Base-by-base conservation (phyloP, 2,329 filamentous ascomycete genomes). In the Gaeumannomyces tritici region DNA sequence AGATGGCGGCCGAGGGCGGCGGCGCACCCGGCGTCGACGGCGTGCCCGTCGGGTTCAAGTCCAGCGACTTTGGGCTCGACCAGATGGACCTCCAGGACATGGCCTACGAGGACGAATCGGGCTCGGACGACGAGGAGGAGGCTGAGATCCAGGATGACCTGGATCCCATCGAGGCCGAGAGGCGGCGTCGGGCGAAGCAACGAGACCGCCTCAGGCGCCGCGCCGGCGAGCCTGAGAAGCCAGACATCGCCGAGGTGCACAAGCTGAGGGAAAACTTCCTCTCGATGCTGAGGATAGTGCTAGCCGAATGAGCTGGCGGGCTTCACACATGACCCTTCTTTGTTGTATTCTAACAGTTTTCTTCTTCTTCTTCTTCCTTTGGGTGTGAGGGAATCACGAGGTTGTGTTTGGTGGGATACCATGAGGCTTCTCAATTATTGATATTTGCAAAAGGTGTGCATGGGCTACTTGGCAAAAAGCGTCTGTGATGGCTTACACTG, bases 1-100 rank as follows among this genome's bases (percentile, higher is more conserved):
- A 99, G 82, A 98, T 99, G 95, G 95, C 95, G 0, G 92, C 91
- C 2, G 92, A 93, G 70, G 87, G 86, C 3, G 80, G 73, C 8
- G 80, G 80, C 7, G 59, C 54, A 7, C 42, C 21, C 47, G 42
- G 42, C 26, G 28, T 33, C 9, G 79, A 80, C 29, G 74, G 82
- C 63, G 83, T 82, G 11, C 85, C 79, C 28, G 78, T 80, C 66
- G 78, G 74, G 18, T 96, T 98, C 77, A 87, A 83, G 70, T 88
- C 89, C 27, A 85, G 84, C 59, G 95, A 99, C 75, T 99, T 99
- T 76, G 95, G 95, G 0, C 78, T 99, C 26, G 87, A 97, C 71
- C 85, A 89, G 70, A 87, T 89, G 71, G 95, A 98, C 72, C 78
- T 98, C 18, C 85, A 93, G 71, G 93, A 96, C 65, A 87, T 97